Evolutionary conservation across 2,329 filamentous ascomycete species (phyloP).

Genomic region (Apiospora koreana): DNA sequence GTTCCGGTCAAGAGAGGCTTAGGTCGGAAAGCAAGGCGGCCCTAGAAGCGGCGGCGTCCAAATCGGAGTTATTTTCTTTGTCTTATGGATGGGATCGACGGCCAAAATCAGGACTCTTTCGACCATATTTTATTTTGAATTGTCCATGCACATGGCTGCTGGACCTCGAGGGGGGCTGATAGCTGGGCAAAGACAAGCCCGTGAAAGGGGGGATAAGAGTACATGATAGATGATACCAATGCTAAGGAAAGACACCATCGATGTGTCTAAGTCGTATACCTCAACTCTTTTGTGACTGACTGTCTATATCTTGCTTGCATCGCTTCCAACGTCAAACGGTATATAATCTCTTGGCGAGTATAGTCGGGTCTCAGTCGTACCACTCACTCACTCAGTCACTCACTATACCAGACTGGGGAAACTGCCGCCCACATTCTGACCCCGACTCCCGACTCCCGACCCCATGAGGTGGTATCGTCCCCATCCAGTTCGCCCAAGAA

Average conservation of each 20-base stretch:
- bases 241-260: background rate
- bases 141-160: background rate
- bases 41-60: slow-evolving; percentile 5
- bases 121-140: background rate
- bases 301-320: background rate
- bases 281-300: background rate
- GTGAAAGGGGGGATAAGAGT: background rate
- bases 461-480: background rate
- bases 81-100: background rate
- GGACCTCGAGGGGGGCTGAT: too few relatives aligned
- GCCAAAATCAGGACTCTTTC: background rate
- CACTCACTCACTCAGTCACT: background rate
- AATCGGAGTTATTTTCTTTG: slow-evolving; percentile 2
- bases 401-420: background rate
- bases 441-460: background rate
- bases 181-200: background rate
- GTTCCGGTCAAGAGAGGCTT: slow-evolving; percentile 8
- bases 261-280: background rate
- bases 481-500: background rate
- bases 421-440: background rate
- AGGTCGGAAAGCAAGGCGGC: background rate
- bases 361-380: background rate
- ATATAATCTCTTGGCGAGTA: background rate
- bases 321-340: background rate
- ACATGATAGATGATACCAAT: background rate